Percentiles rank a stretch among this genome's conserved stretches.
Conservation (phyloP, 257 asterid species). For the Fraxinus pennsylvanica region DNA sequence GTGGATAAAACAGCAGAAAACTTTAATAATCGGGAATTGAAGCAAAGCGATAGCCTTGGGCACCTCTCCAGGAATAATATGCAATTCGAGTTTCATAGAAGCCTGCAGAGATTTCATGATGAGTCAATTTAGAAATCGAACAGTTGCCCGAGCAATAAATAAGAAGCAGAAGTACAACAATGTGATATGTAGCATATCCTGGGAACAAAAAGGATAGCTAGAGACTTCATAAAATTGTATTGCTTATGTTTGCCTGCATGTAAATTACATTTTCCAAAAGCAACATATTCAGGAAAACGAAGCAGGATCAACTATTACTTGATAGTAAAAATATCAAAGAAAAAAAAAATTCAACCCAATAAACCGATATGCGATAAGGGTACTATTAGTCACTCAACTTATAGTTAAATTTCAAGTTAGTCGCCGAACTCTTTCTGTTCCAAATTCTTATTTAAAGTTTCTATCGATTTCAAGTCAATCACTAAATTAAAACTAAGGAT, state of each 20-base stretch:
- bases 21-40: conserved; percentile 80
- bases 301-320: background rate
- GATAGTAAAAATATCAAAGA: background rate
- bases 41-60: conserved; percentile 55
- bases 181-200: background rate
- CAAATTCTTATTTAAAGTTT: background rate
- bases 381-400: background rate
- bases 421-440: background rate
- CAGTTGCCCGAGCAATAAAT: background rate
- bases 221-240: background rate
- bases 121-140: background rate
- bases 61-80: conserved; percentile 76
- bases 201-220: background rate
- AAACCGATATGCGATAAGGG: background rate
- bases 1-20: background rate
- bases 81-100: conserved; percentile 90
- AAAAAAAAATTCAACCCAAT: background rate
- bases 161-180: background rate
- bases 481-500: background rate
- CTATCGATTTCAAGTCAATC: background rate
- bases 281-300: background rate
- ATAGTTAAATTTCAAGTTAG: background rate
- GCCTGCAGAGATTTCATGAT: conserved; percentile 44
- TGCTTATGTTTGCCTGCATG: background rate
- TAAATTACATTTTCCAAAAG: background rate